Evolutionary conservation across 345 rosid species (phyloP), one percentile per base, ranked within the genome.

Genomic region (Pugionium cornutum): DNA sequence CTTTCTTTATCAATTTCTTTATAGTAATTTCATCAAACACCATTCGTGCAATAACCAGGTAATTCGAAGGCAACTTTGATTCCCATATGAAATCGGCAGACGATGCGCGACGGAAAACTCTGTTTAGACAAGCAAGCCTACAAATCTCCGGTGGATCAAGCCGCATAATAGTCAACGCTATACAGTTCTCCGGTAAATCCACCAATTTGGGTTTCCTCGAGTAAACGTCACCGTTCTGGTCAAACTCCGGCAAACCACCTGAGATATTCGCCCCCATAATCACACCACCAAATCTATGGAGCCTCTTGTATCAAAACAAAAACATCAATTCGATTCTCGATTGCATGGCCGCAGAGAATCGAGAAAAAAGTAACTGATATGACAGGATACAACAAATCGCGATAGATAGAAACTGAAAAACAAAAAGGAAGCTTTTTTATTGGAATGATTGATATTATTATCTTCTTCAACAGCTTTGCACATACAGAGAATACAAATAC

Each of bases 61-160:
- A 82, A 51, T 74, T 83, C 39, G 77, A 62, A 49, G 91, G 91
- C 46, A 86, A 52, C 66, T 86, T 86, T 8, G 74, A 47, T n/a
- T 80, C 85, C 91, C 89, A 86, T 9, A 86, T 72, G 63, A 80
- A 83, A 80, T 86, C 84, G 29, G 88, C 91, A 0, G 77, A 79
- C 9, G 91, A 86, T 11, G 87, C 86, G 2, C 80, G 77, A 45
- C 73, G 78, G 56, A 86, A 86, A 4, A 81, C 50, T 44, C 76
- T 69, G 62, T 78, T 83, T 69, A 86, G 60, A 32, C 80, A 66
- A 51, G 89, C 86, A 62, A 86, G 69, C 39, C 67, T 50, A 27
- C 89, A 83, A 44, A 86, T 86, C 76, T 83, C 84, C 28, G 80
- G 64, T 42, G 89, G 89, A 61, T 83, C 82, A 54, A 86, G 68